Conservation (phyloP, 257 asterid species). For the Vinca minor region DNA sequence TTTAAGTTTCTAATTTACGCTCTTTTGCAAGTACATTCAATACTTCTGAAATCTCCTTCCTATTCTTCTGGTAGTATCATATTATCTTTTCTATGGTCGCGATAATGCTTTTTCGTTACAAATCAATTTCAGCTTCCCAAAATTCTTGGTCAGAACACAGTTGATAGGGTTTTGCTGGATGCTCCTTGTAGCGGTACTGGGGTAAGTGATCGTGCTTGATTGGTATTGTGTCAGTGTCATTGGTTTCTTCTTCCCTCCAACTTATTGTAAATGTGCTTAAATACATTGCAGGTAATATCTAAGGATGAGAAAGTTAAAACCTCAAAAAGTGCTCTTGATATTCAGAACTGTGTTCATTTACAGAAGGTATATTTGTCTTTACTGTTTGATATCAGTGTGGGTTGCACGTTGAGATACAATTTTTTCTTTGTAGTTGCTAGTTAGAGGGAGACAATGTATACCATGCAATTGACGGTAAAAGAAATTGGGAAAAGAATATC, state of each 20-base stretch:
- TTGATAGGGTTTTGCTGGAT: slow-evolving; percentile 87
- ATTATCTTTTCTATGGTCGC: neutral
- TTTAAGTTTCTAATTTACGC: no score
- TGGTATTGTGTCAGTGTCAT: slow-evolving; percentile 8
- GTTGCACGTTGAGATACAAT: neutral
- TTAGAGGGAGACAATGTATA: neutral
- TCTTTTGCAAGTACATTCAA: slow-evolving; percentile 1
- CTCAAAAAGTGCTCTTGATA: slow-evolving; percentile 70
- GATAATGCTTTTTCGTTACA: neutral
- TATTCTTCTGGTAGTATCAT: neutral
- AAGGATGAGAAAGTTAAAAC: slow-evolving; percentile 90
- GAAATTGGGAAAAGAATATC: neutral
- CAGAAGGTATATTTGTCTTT: slow-evolving; percentile 56
- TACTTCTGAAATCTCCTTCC: neutral
- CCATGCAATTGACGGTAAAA: neutral
- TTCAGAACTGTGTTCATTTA: slow-evolving; percentile 62
- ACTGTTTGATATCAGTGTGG: neutral
- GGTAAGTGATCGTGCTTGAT: slow-evolving; percentile 37
- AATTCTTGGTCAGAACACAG: slow-evolving; percentile 64
- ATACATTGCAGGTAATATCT: slow-evolving; percentile 66
- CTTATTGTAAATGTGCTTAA: slow-evolving; percentile 11
- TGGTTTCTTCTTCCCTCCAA: neutral
- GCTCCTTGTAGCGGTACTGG: slow-evolving; percentile 99
- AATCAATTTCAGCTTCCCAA: slow-evolving; percentile 60
- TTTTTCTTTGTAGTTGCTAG: neutral